Evolutionary conservation across 2,329 filamentous ascomycete species (phyloP), one percentile per base, ranked within the genome.

Genomic region (Nigrospora oryzae): DNA sequence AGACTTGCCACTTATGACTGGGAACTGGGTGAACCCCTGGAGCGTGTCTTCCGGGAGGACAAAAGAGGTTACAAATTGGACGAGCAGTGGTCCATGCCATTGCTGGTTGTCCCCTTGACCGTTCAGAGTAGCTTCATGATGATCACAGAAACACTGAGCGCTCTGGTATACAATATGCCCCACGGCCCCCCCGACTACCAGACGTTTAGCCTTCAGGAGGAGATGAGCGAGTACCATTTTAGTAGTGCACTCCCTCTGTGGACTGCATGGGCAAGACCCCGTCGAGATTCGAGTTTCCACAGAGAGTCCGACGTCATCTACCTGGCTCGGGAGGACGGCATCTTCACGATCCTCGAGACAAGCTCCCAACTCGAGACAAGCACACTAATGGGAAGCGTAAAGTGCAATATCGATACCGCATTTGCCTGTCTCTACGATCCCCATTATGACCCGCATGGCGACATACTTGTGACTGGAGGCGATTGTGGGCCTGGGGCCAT

Each of bases 261-360:
- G 86, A 85, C 84, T 4, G 80, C 85, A 19, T 98, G 91, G 90
- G 81, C 88, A 28, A 79, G 87, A 47, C 86, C 89, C 2, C 75
- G 80, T 47, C 81, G 91, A 8, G 75, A 81, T 19, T 74, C 74
- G 48, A 65, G 69, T 12, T 84, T 83, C 52, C 76, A 77, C 43
- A 68, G 75, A 44, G 73, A 69, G 15, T 80, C 82, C 33, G 93
- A 97, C 57, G 81, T 84, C 48, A 81, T 97, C 40, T 95, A 93
- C 57, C 69, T 98, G 14, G 86, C 85, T 11, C 81, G 90, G 44
- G 91, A 97, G 64, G 91, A 97, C 58, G 93, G 93, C 3, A 70
- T 83, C 40, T 74, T 96, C 11, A 77, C 83, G 44, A 86, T 84
- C 51, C 64, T 91, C 5, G 82, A 89, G 52, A 79, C 88, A 37